These are phyloP conservation scores for Vanderwaltozyma yarrowii DNA, from an alignment of 805 yeast species.

Conservation along the genomic window DNA sequence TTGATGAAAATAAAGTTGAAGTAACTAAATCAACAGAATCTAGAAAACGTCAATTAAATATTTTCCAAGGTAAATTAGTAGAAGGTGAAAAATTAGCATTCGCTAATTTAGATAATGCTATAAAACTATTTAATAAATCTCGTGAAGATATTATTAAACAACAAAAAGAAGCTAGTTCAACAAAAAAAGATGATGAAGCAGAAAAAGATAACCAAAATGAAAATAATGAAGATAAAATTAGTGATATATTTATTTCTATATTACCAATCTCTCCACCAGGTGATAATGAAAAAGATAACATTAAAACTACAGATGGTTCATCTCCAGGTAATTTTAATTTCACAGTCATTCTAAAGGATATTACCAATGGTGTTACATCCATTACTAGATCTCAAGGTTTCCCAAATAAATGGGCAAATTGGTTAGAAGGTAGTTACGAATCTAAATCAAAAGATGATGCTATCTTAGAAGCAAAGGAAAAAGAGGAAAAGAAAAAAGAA, in stretches of 20 bases:
- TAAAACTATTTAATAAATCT: slow-evolving; percentile 33
- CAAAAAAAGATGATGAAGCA: slow-evolving; percentile 7
- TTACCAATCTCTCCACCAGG: slow-evolving; percentile 41
- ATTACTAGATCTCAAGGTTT: slow-evolving; percentile 79
- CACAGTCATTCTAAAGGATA: slow-evolving; percentile 66
- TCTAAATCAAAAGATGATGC: slow-evolving; percentile 9
- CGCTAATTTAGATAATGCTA: slow-evolving; percentile 77
- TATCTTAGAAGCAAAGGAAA: slow-evolving; percentile 2
- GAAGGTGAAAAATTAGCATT: slow-evolving; percentile 84
- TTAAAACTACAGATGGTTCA: slow-evolving; percentile 30
- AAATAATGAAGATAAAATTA: slow-evolving; percentile 22
- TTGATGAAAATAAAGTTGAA: neutral
- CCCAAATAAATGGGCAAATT: slow-evolving; percentile 84
- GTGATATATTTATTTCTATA: slow-evolving; percentile 62
- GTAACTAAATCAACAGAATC: neutral
- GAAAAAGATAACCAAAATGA: slow-evolving; percentile 4
- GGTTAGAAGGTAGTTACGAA: slow-evolving; percentile 46
- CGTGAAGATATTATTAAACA: slow-evolving; percentile 24
- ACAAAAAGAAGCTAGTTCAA: slow-evolving; percentile 13
- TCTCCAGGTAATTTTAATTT: slow-evolving; percentile 56
- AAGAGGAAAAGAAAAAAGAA: slow-evolving; percentile 7
- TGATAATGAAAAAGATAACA: slow-evolving; percentile 13
- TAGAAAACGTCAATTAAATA: slow-evolving; percentile 41
- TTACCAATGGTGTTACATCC: slow-evolving; percentile 63
- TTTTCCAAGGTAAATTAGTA: slow-evolving; percentile 64